Base-by-base conservation (phyloP, 2,329 filamentous ascomycete genomes). In the Neofusicoccum ribis region DNA sequence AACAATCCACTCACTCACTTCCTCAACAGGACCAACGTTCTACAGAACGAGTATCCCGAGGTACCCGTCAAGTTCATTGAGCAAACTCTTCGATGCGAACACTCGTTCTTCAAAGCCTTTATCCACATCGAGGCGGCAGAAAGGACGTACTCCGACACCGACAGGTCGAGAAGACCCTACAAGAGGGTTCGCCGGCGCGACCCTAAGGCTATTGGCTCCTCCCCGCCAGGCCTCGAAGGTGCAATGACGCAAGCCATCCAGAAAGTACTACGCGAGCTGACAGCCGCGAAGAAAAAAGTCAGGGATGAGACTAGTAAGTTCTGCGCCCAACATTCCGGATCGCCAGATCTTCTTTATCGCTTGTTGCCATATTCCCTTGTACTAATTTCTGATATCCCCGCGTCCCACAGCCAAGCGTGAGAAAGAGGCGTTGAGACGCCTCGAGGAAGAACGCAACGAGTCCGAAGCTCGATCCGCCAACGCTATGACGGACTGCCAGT, bases 401-500 rank as follows among this genome's bases (percentile, higher is more conserved):
- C 31, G 7, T 56, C 31, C 31, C 39, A 17, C 41, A 74, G 72
- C 47, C 15, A 73, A 76, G 63, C 74, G 72, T 8, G 69, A 61
- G n/a, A 70, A 72, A 64, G 63, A 70, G n/a, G 68, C 70, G 64
- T 67, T 73, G 47, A 65, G 66, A 20, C 54, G 69, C 44, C 64
- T 66, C 31, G 66, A 66, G 2, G 80, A 82, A 68, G 69, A 76
- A 39, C 69, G 72, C 17, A 81, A 82, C 52, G 66, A 78, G 14
- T 52, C 66, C 11, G 59, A 61, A 59, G 74, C 76, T 15, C 62
- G 69, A 15, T 66, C 62, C 46, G 69, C 68, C 20, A 69, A 88
- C 0, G 81, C 84, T 17, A 80, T 89, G 46, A 76, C 81, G 11
- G 91, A 94, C 69, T 96, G 80, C 70, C 84, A 83, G 49, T 92